These are phyloP conservation scores for Nannizzia gypsea DNA, from an alignment of 2,329 filamentous ascomycete genomes.

Conservation along the genomic window DNA sequence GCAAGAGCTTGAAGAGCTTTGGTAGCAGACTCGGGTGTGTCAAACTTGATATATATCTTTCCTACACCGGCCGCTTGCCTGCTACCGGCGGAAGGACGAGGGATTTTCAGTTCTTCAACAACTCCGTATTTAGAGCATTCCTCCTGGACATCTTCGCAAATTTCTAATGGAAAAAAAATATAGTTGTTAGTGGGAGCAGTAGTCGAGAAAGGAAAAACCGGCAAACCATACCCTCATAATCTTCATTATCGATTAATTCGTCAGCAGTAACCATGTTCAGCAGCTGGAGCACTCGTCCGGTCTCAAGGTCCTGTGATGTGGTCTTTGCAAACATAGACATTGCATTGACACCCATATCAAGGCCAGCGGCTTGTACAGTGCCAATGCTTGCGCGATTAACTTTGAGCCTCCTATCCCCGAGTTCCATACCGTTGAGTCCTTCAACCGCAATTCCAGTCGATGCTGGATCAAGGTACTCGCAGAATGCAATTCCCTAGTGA, in stretches of 20 bases:
- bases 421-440: conserved; percentile 82
- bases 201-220: not conserved
- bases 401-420: conserved; percentile 75
- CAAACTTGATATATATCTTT: conserved; percentile 96
- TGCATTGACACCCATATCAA: conserved; percentile 92
- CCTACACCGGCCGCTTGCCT: conserved; percentile 81
- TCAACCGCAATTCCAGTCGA: conserved; percentile 77
- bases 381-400: conserved; percentile 85
- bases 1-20: conserved; percentile 83
- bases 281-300: conserved; percentile 74
- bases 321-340: conserved; percentile 97
- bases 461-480: conserved; percentile 71
- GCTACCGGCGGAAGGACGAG: conserved; percentile 69
- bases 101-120: conserved; percentile 82
- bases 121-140: conserved; percentile 87
- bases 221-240: conserved; percentile 67
- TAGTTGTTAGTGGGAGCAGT: not conserved
- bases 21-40: conserved; percentile 61
- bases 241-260: conserved; percentile 83
- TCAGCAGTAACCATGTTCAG: conserved; percentile 98
- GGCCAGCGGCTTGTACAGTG: conserved; percentile 77
- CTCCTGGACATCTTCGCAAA: conserved; percentile 83
- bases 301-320: conserved; percentile 63
- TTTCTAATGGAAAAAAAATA: conserved; percentile 51
- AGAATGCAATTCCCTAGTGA: conserved; percentile 81